Percentiles rank a stretch among this genome's conserved stretches.
These are phyloP conservation scores for Dactylis glomerata DNA, from an alignment of 176 grass and related monocot species.

Conservation along the genomic window DNA sequence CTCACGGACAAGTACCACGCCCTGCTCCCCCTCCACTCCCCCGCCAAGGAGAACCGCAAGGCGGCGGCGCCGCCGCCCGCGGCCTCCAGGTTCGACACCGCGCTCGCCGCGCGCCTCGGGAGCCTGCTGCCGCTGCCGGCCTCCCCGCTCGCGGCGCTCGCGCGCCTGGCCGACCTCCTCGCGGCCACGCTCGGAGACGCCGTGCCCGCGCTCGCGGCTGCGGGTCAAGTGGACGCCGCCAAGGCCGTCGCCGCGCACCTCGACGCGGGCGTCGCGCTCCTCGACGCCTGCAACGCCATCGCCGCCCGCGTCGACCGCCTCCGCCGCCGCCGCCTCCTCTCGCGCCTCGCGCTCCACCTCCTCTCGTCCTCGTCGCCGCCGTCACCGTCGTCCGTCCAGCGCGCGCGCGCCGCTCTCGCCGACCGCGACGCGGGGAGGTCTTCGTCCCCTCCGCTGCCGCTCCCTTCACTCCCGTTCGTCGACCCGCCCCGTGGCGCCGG, in stretches of 20 bases:
- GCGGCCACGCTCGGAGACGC: constrained; percentile 41
- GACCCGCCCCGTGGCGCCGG: constrained; percentile 3
- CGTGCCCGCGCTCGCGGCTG: constrained; percentile 30
- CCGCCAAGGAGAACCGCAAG: neutral
- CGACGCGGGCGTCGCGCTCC: constrained; percentile 55
- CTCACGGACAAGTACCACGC: constrained; percentile 58
- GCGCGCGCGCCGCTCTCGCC: constrained; percentile 31
- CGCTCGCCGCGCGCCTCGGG: constrained; percentile 39
- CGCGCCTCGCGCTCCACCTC: constrained; percentile 65
- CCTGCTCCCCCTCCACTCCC: constrained; percentile 20
- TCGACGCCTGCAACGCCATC: constrained; percentile 69
- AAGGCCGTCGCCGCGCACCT: constrained; percentile 41
- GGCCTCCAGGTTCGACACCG: constrained; percentile 22
- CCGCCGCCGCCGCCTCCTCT: constrained; percentile 55
- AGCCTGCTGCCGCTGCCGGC: constrained; percentile 25
- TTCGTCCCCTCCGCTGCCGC: constrained; percentile 14
- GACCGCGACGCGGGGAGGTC: neutral
- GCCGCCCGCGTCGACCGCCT: constrained; percentile 45
- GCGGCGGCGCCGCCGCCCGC: neutral
- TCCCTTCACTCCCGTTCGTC: constrained; percentile 26
- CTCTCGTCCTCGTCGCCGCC: constrained; percentile 13
- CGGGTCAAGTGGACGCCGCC: constrained; percentile 13
- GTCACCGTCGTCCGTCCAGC: neutral
- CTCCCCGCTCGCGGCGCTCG: constrained; percentile 41
- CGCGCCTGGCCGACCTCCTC: constrained; percentile 47